phyloP scores from a whole-genome alignment of 371 early-diverging fungal species.

The Actinomucor elegans region DNA sequence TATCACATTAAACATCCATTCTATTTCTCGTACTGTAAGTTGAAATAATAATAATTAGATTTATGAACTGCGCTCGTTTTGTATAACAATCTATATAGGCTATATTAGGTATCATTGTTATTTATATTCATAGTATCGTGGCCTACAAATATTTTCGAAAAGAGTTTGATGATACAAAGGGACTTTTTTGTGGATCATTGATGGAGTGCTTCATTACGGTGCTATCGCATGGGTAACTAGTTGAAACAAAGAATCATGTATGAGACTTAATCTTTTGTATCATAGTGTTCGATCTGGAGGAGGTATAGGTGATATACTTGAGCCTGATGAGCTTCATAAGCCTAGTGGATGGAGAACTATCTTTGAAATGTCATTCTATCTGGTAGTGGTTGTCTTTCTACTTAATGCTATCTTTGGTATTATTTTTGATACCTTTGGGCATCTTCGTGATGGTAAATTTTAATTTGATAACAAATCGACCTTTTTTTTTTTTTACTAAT shows the following conservation, averaged over 20 bases:
- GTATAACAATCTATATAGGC: constrained; percentile 16
- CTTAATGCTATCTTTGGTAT: constrained; percentile 65
- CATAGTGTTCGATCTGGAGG: constrained; percentile 52
- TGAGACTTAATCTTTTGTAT: too few species aligned
- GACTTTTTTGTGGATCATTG: constrained; percentile 50
- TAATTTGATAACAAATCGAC: not conserved
- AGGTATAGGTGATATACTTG: constrained; percentile 56
- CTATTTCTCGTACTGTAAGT: constrained; percentile 50
- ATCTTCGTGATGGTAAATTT: constrained; percentile 52
- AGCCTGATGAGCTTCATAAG: constrained; percentile 31
- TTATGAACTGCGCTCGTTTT: not conserved
- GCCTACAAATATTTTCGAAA: constrained; percentile 52
- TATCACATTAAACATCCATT: constrained; percentile 54
- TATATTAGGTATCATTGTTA: constrained; percentile 50
- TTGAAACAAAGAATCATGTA: too few species aligned
- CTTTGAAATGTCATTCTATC: constrained; percentile 57
- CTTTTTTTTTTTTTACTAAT: not conserved
- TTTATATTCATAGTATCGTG: constrained; percentile 56
- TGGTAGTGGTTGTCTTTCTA: constrained; percentile 58
- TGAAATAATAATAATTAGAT: not conserved
- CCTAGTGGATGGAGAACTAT: constrained; percentile 49
- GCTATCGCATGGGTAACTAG: constrained; percentile 49
- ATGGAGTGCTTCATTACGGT: constrained; percentile 53
- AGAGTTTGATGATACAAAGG: constrained; percentile 46
- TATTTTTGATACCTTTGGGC: constrained; percentile 63